Evolutionary conservation across 768 basidiomycete species (phyloP), one percentile per base, ranked within the genome.

Genomic region (Phlebiopsis gigantea): DNA sequence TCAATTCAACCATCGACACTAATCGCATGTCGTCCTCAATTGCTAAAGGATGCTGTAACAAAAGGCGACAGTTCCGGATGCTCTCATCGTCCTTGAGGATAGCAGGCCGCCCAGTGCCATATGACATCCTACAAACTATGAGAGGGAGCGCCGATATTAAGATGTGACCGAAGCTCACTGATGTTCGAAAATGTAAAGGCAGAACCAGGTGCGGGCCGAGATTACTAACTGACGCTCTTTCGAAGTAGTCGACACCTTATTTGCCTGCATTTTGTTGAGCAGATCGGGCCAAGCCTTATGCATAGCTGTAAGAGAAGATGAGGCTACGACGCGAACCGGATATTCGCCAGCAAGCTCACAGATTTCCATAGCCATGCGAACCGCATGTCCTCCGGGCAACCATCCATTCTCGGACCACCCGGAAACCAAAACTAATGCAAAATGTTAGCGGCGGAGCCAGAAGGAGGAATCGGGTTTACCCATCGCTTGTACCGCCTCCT

Each of bases 331-430:
- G 26, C 46, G 17, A 17, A n/a, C 17, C 34, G 3, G 3, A 9
- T 39, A 3, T 9, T 12, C 34, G 34, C 3, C 34, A 39, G 12
- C 3, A 24, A 1, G 71, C 84, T 68, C 66, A 90, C 91, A 93
- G 52, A 95, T 76, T 67, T 98, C 95, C 78, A 97, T 85, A 41
- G 92, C 94, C 91, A 98, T 94, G 50, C 94, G 82, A 8, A 97
- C 93, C n/a, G 95, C 95, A 72, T 97, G 95, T 9, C 91, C 93
- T 9, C 92, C 90, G 62, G 88, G 93, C 31, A 97, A 70, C 93
- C 93, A 95, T n/a, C 92, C 92, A 64, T 92, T 92, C 62, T 95
- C 92, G 17, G 91, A 93, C 88, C 93, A 98, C 5, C 93, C 93
- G 31, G 94, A 89, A 19, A 96, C 85, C 50, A 97, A 77, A 57